Conservation (phyloP, 345 rosid genomes). For the Hibiscus syriacus region DNA sequence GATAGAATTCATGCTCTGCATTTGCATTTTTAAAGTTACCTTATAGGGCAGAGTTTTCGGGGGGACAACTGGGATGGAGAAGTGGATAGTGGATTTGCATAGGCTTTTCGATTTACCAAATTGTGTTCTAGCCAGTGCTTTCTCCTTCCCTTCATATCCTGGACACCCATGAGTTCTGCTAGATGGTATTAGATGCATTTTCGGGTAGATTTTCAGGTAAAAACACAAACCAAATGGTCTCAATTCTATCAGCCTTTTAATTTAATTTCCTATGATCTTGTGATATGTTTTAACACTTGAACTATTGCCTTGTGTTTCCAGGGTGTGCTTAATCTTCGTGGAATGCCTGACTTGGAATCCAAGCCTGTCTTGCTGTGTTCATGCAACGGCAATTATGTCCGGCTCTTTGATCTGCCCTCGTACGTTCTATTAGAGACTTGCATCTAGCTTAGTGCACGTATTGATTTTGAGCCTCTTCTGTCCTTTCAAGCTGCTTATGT, state of each 20-base stretch:
- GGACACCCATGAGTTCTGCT: background rate
- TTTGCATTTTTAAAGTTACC: background rate
- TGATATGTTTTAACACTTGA: background rate
- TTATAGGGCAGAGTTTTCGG: background rate
- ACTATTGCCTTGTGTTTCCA: conserved; percentile 15
- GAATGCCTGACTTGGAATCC: conserved; percentile 75
- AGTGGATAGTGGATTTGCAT: background rate
- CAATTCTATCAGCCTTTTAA: too few species aligned
- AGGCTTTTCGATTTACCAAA: background rate
- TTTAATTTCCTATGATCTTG: background rate
- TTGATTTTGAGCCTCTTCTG: background rate
- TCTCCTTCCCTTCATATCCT: background rate
- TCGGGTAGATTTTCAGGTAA: too few species aligned
- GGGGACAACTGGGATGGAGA: background rate
- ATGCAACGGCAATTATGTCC: conserved; percentile 64
- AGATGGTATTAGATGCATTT: too few species aligned
- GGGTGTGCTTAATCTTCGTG: conserved; percentile 75
- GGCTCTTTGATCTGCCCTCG: conserved; percentile 85
- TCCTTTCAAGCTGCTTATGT: background rate
- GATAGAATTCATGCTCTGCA: too few species aligned
- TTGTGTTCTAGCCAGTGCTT: background rate
- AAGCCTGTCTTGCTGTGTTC: conserved; percentile 74
- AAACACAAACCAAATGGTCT: too few species aligned
- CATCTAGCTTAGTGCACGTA: background rate
- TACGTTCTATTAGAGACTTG: conserved; percentile 30